A percentile compares a stretch with the other conserved stretches of the same genome.
Conservation (phyloP, 768 basidiomycete genomes). For the Boletus sp. region DNA sequence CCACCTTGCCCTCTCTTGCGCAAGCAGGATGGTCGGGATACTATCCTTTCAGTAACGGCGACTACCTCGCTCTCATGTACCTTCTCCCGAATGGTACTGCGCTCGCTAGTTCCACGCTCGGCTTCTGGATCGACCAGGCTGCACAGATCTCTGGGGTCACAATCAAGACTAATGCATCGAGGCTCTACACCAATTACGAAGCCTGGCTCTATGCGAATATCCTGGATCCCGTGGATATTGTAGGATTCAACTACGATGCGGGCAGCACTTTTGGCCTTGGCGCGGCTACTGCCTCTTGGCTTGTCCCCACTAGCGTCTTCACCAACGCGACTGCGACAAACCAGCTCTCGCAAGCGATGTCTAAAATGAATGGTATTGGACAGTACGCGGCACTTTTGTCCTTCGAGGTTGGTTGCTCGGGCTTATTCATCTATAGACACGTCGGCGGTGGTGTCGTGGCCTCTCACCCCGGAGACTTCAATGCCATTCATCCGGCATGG, state of each 20-base stretch:
- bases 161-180: not conserved
- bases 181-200: not conserved
- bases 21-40: slow-evolving; percentile 41
- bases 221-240: not conserved
- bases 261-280: not conserved
- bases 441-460: not conserved
- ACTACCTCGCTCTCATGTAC: not conserved
- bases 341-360: not conserved
- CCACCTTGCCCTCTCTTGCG: slow-evolving; percentile 32
- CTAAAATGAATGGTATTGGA: not conserved
- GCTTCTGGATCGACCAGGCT: not conserved
- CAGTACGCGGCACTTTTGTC: not conserved
- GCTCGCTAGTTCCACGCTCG: not conserved
- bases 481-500: not conserved
- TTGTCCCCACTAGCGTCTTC: not conserved
- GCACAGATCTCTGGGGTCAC: not conserved
- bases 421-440: not conserved
- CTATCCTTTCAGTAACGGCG: not conserved
- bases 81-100: not conserved
- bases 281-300: not conserved
- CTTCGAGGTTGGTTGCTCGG: not conserved
- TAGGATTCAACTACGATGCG: not conserved
- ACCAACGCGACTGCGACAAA: not conserved
- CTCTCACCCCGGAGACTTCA: not conserved
- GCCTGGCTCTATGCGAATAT: not conserved